These are phyloP conservation scores for Crithidia brevicula DNA, from an alignment of 208 protist species.

Conservation along the genomic window DNA sequence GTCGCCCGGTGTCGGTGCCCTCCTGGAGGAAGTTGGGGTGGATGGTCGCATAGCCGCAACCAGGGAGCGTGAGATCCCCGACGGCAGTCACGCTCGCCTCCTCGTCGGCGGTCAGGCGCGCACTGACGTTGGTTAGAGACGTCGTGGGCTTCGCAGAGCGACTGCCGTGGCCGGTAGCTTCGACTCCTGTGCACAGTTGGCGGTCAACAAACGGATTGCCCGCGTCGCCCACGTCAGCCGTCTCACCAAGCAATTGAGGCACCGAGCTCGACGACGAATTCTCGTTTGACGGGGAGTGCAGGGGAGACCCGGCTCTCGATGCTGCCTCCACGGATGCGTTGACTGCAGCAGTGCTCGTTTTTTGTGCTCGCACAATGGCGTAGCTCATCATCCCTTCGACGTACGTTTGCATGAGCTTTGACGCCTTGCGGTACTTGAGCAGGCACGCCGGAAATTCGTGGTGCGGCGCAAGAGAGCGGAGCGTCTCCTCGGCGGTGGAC, in stretches of 20 bases:
- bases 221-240: constrained; percentile 9
- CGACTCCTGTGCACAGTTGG: constrained; percentile 9
- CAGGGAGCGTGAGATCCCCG: constrained; percentile 22
- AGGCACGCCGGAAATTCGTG: constrained; percentile 80
- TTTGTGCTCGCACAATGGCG: constrained; percentile 42
- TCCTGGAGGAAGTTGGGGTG: constrained; percentile 89
- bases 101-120: constrained; percentile 9
- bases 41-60: constrained; percentile 39
- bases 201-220: constrained; percentile 30
- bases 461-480: constrained; percentile 65
- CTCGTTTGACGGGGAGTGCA: neutral
- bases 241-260: constrained; percentile 17
- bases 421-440: constrained; percentile 79
- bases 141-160: neutral
- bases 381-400: constrained; percentile 85
- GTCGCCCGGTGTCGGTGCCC: constrained; percentile 89
- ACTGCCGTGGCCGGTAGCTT: neutral
- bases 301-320: neutral
- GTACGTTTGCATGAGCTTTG: constrained; percentile 91
- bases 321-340: neutral
- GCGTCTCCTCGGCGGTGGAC: constrained; percentile 90
- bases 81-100: constrained; percentile 18
- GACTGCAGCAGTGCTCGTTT: neutral
- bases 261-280: neutral
- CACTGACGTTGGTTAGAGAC: neutral